Evolutionary conservation across 805 yeast species (phyloP), one percentile per base, ranked within the genome.

Genomic region (Metschnikowia henanensis): DNA sequence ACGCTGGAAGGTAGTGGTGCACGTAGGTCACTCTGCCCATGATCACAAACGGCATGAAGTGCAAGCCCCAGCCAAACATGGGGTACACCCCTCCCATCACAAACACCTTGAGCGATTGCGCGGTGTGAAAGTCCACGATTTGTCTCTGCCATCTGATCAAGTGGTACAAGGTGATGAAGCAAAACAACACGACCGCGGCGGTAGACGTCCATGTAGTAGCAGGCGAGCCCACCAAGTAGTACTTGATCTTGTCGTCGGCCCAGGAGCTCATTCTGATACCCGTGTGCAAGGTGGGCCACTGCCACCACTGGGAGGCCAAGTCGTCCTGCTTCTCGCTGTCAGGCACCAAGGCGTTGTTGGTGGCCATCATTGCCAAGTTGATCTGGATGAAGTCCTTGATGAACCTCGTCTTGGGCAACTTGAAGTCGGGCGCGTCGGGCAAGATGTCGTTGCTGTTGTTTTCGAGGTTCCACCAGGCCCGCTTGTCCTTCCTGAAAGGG

Each of bases 11-110:
- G 66, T 92, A 92, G 65, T 92, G 99, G 68, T 92, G 99, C 26
- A 92, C 94, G 63, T 94, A 92, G 2, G 96, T 90, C 45, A 94
- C 97, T 73, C 99, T 86, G 10, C 95, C 90, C 99, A 92, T 92
- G 47, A 89, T 67, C 25, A 85, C 79, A 67, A 92, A 92, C 26
- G 99, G 98, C 58, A 87, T 60, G 66, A 74, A 92, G 66, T 92
- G 97, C 57, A 89, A 73, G 33, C 81, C 75, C 97, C 97, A 92
- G 9, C 96, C 96, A 32, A 87, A 59, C 70, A 91, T 84, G 20
- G 98, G 97, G 56, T 87, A 80, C 26, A 86, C 58, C 42, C 95
- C 96, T 30, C 87, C 86, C 66, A 84, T 80, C 41, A 81, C 47
- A 62, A 81, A 82, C 37, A 70, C 57, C 60, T 77, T 73, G 43